A percentile compares a stretch with the other conserved stretches of the same genome.
Evolutionary conservation across 768 basidiomycete species (phyloP).

Genomic region (Clavulina sp.): DNA sequence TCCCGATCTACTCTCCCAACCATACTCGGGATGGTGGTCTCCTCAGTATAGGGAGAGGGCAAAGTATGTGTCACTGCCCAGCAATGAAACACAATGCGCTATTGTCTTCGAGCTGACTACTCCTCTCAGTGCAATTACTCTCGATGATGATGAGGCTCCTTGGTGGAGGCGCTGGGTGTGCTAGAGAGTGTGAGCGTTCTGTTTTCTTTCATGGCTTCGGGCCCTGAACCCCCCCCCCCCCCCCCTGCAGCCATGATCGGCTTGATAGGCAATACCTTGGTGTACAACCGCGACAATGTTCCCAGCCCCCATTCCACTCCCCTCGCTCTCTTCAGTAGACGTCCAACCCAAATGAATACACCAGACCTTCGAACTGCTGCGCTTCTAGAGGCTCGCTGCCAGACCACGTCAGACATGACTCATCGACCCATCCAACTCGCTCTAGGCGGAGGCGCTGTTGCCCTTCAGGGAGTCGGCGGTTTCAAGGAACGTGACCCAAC

Average conservation of each 20-base stretch:
- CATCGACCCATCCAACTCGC: neutral
- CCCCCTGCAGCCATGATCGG: neutral
- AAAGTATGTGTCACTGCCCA: too few relatives aligned
- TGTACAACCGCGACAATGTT: neutral
- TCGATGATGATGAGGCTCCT: too few relatives aligned
- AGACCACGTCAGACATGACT: neutral
- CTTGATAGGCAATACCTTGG: neutral
- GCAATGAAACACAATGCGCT: too few relatives aligned
- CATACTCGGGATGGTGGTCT: too few relatives aligned
- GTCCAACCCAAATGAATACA: neutral
- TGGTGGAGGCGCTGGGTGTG: too few relatives aligned
- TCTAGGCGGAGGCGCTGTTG: neutral
- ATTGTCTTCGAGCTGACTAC: too few relatives aligned
- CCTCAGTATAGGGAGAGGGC: too few relatives aligned
- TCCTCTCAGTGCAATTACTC: too few relatives aligned
- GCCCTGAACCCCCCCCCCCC: too few relatives aligned
- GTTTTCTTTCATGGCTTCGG: too few relatives aligned
- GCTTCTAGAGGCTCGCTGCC: neutral
- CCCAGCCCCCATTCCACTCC: neutral
- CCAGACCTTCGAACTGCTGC: neutral
- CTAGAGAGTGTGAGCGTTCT: too few relatives aligned
- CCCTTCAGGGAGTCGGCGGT: neutral
- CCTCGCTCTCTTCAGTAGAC: neutral
- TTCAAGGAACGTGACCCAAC: neutral
- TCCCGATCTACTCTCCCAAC: too few relatives aligned